Conservation (phyloP, 164 flowering plant genomes). For the Cinnamomum micranthum region DNA sequence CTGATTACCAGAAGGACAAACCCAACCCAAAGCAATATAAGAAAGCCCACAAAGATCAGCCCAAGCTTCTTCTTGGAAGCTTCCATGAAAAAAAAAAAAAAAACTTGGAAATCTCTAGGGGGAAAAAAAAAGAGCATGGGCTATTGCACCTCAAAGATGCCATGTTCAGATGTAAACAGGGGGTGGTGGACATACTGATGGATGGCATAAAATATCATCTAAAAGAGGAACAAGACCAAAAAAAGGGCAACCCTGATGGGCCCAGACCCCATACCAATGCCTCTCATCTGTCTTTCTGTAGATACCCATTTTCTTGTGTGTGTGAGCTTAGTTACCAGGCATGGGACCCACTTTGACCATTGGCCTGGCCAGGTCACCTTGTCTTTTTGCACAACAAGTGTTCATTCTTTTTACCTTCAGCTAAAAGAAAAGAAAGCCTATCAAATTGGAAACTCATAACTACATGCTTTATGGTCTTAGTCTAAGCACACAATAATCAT, state of each 20-base stretch:
- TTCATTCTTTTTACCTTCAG: no score
- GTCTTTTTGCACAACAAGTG: not conserved
- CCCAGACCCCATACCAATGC: not conserved
- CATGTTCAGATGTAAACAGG: not conserved
- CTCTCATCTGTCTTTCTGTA: not conserved
- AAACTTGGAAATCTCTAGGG: no score
- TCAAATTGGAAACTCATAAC: not conserved
- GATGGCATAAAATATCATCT: not conserved
- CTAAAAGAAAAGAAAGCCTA: not conserved
- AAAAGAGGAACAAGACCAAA: constrained; percentile 10
- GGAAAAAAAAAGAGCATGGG: no score
- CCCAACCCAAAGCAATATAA: no score
- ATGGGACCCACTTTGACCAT: constrained; percentile 7
- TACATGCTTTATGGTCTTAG: not conserved
- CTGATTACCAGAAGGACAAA: no score
- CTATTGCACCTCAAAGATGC: no score
- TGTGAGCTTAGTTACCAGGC: not conserved
- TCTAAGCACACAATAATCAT: not conserved
- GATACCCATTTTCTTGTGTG: not conserved
- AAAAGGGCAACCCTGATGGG: not conserved
- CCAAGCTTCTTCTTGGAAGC: no score
- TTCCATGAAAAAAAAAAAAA: no score
- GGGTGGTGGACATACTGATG: constrained; percentile 13
- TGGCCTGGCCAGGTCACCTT: not conserved
- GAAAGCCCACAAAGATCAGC: no score